A percentile compares a stretch with the other conserved stretches of the same genome.
Evolutionary conservation across 345 rosid species (phyloP).

Genomic region (Tarenaya hassleriana): DNA sequence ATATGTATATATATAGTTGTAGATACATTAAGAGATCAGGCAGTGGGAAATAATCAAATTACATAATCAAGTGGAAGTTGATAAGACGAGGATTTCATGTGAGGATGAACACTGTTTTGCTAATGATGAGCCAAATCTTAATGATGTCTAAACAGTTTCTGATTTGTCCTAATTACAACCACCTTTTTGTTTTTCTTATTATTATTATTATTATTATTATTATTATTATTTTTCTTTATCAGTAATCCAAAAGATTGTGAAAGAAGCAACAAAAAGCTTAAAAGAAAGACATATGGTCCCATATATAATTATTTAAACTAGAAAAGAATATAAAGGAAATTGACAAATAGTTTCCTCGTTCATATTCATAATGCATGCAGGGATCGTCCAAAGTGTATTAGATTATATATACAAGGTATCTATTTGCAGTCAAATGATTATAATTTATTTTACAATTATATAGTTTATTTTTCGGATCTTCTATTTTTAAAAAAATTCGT

Average conservation of each 20-base stretch:
- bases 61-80: too few relatives aligned
- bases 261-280: constrained; percentile 20
- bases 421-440: background rate
- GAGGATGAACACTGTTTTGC: constrained; percentile 1
- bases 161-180: constrained; percentile 16
- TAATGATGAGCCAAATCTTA: constrained; percentile 17
- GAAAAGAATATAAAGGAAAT: constrained; percentile 12
- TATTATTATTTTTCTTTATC: background rate
- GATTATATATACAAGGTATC: constrained; percentile 10
- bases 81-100: constrained; percentile 13
- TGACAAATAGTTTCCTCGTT: constrained; percentile 22
- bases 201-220: background rate
- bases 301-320: constrained; percentile 18
- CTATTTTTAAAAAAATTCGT: too few relatives aligned
- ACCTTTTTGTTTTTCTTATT: background rate
- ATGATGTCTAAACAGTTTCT: constrained; percentile 5
- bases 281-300: constrained; percentile 28
- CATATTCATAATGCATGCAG: constrained; percentile 14
- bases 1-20: too few relatives aligned
- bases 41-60: background rate
- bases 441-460: background rate
- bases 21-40: too few relatives aligned
- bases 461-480: too few relatives aligned
- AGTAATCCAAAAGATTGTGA: constrained; percentile 10
- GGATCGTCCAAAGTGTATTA: too few relatives aligned